Base-by-base conservation (phyloP, 179 eudicot genomes). In the Actinidia chinensis region DNA sequence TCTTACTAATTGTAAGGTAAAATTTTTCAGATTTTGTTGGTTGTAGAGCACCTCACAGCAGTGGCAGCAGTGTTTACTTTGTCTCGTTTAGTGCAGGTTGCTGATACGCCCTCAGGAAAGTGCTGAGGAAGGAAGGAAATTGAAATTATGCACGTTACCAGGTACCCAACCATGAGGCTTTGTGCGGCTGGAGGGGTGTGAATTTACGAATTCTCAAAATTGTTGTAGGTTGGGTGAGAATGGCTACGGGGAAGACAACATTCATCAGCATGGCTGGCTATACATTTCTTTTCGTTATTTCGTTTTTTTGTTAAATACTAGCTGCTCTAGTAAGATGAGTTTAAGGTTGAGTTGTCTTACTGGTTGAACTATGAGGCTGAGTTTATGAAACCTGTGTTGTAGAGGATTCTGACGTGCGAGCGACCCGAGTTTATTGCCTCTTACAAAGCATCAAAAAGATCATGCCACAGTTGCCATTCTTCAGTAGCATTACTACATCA, bases 231-330 rank as follows among this genome's bases (percentile, higher is more conserved):
- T 95, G 83, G 99, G 99, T 70, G 99, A 95, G 88, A 95, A 95
- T 84, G 99, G 98, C n/a, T 81, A 95, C 99, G 0, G 98, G 99
- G 63, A 95, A 95, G 90, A 95, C 99, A 0, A 93, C 99, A 42
- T 93, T 95, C 81, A 93, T 93, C 56, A 88, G 98, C 52, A 89
- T 95, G 97, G n/a, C 98, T 93, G 98, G 99, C n/a, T 95, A 92
- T 48, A 44, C 6, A n/a, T 20, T 68, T 15, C 13, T 42, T 73
- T 56, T 33, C 56, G 2, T 47, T 59, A 8, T 17, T 66, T 54
- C 15, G n/a, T 14, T 54, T 83, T 58, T 50, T 55, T 61, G 18
- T 42, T 46, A 18, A 44, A 23, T 40, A 6, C 13, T 8, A 8
- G 59, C 48, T 59, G 4, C 48, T 12, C 9, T 20, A 25, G 56